A percentile compares a stretch with the other conserved stretches of the same genome.
Evolutionary conservation across 2,329 filamentous ascomycete species (phyloP).

Genomic region (Chlorencoelia australis): DNA sequence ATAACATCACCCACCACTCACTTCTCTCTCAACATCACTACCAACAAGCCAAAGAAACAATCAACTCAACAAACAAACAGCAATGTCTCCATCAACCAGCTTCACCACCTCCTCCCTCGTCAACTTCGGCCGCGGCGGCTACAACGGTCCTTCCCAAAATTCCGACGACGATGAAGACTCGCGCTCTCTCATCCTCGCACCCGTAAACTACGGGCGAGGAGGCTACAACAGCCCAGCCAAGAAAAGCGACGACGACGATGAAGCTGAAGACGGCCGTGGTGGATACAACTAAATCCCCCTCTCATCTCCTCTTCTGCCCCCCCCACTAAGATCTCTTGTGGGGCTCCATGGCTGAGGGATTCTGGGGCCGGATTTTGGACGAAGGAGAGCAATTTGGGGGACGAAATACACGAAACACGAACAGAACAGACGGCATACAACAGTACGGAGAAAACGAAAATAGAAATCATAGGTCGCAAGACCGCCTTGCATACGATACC

Average conservation of each 20-base stretch:
- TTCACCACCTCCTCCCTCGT: slow-evolving; percentile 6
- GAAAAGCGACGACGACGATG: slow-evolving; percentile 23
- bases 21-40: background rate
- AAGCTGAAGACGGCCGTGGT: slow-evolving; percentile 25
- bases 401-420: no score
- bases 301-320: background rate
- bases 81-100: slow-evolving; percentile 16
- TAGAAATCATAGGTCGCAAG: background rate
- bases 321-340: background rate
- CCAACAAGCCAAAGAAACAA: slow-evolving; percentile 4
- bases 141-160: slow-evolving; percentile 14
- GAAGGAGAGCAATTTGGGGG: no score
- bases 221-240: slow-evolving; percentile 23
- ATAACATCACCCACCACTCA: background rate
- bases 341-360: background rate
- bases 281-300: slow-evolving; percentile 19
- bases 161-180: slow-evolving; percentile 10
- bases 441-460: no score
- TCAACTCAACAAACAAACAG: background rate
- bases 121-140: slow-evolving; percentile 20
- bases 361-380: no score
- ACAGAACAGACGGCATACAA: no score
- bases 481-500: no score
- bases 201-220: slow-evolving; percentile 16
- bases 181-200: slow-evolving; percentile 1